These are phyloP conservation scores for Sparassis latifolia DNA, from an alignment of 1,284 basidiomycete genomes.

Conservation along the genomic window DNA sequence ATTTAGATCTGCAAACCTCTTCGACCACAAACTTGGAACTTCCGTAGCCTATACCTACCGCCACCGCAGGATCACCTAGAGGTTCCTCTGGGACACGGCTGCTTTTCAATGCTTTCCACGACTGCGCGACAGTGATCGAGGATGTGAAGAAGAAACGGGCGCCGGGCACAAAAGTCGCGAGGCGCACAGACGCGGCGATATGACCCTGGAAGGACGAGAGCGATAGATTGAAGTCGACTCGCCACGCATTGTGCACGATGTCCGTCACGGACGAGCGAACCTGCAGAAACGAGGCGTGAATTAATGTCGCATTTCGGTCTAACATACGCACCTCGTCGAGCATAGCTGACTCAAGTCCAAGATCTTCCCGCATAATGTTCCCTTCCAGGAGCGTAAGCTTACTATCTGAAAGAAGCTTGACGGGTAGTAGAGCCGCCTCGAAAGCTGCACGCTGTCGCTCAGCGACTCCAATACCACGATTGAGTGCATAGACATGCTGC, in stretches of 20 bases:
- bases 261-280: constrained; percentile 17
- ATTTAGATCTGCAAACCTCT: constrained; percentile 8
- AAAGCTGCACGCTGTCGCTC: constrained; percentile 27
- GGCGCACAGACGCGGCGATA: constrained; percentile 12
- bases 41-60: constrained; percentile 30
- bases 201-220: constrained; percentile 17
- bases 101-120: constrained; percentile 1
- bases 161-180: constrained; percentile 19
- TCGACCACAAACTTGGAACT: constrained; percentile 37
- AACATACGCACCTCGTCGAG: constrained; percentile 23
- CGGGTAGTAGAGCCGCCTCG: constrained; percentile 24
- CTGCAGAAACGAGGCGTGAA: constrained; percentile 3
- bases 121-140: constrained; percentile 18
- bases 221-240: constrained; percentile 29
- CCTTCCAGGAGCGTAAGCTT: constrained; percentile 31
- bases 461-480: constrained; percentile 22
- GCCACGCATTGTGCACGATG: constrained; percentile 32
- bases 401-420: background rate
- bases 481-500: constrained; percentile 24
- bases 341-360: constrained; percentile 23
- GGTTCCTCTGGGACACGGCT: constrained; percentile 17
- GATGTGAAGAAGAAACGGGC: constrained; percentile 26
- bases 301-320: background rate
- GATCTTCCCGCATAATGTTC: constrained; percentile 19
- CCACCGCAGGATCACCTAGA: constrained; percentile 15